phyloP scores from a whole-genome alignment of 106 monocot genomes.

The Phalaenopsis equestris region DNA sequence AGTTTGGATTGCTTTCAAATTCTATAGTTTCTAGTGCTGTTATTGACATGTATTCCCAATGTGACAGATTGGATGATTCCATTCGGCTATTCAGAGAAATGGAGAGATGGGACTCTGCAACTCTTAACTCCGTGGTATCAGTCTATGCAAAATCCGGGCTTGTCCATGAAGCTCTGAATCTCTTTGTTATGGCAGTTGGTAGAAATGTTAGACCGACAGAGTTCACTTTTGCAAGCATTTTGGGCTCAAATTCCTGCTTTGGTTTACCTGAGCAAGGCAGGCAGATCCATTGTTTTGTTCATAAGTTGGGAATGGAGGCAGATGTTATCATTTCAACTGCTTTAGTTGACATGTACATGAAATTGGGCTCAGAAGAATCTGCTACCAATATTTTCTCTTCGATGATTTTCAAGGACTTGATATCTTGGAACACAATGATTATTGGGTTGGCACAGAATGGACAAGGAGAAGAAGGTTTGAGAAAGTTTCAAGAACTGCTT shows the following conservation, averaged over 20 bases:
- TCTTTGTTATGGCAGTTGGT: constrained; percentile 32
- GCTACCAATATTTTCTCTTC: constrained; percentile 35
- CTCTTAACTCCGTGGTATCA: constrained; percentile 47
- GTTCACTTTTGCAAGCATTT: constrained; percentile 55
- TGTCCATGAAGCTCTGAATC: constrained; percentile 28
- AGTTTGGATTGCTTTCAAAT: constrained; percentile 55
- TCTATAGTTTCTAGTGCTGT: constrained; percentile 71
- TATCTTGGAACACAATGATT: constrained; percentile 64
- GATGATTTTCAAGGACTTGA: constrained; percentile 39
- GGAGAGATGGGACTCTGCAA: constrained; percentile 36
- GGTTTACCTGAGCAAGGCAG: constrained; percentile 23
- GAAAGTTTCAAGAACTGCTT: constrained; percentile 34
- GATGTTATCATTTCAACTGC: constrained; percentile 55
- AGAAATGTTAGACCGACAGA: constrained; percentile 41
- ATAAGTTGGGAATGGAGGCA: constrained; percentile 39
- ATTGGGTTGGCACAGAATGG: constrained; percentile 61
- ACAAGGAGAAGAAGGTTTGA: constrained; percentile 28
- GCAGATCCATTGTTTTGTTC: constrained; percentile 48
- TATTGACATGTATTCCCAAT: constrained; percentile 87
- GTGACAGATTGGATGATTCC: constrained; percentile 63
- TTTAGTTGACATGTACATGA: constrained; percentile 56
- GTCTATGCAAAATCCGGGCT: constrained; percentile 27
- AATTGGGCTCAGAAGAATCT: constrained; percentile 38
- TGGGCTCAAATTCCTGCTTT: constrained; percentile 46
- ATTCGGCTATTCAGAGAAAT: constrained; percentile 39